Conservation (phyloP, 23 red algal species). For the Pyropia yezoensis region DNA sequence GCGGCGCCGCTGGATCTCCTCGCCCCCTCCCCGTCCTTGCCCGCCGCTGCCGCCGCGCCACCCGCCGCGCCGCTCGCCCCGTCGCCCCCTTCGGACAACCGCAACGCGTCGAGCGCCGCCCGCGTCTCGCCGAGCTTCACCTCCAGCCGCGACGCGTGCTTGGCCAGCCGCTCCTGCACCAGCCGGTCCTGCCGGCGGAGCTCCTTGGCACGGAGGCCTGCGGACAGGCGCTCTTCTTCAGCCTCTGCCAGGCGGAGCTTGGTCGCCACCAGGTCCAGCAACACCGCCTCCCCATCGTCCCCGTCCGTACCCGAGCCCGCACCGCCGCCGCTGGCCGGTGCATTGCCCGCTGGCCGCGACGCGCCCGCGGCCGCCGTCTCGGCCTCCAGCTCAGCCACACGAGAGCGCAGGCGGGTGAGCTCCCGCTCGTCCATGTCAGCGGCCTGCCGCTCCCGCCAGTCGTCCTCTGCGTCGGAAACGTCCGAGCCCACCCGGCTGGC, state of each 20-base stretch:
- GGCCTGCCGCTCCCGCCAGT: constrained; percentile 11
- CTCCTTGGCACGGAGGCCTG: constrained; percentile 38
- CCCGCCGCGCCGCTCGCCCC: too few species aligned
- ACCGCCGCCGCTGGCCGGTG: constrained; percentile 19
- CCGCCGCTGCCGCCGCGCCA: too few species aligned
- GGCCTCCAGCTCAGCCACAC: constrained; percentile 24
- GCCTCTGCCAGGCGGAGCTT: constrained; percentile 45
- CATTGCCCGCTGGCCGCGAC: constrained; percentile 19
- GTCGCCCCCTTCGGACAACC: too few species aligned
- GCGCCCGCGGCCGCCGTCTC: constrained; percentile 8
- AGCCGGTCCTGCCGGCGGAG: constrained; percentile 21
- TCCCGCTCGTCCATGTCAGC: constrained; percentile 26
- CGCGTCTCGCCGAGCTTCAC: constrained; percentile 46
- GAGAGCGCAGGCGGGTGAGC: constrained; percentile 13
- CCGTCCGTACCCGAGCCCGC: constrained; percentile 10
- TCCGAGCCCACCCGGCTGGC: neutral
- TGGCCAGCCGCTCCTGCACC: constrained; percentile 37
- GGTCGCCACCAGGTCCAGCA: constrained; percentile 27
- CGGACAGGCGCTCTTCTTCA: constrained; percentile 35
- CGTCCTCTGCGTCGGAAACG: neutral
- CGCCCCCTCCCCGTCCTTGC: too few species aligned
- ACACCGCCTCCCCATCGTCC: constrained; percentile 29
- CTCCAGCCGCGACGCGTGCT: constrained; percentile 50
- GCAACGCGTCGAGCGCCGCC: constrained; percentile 12
- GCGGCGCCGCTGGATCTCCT: too few species aligned